Percentiles rank a stretch among this genome's conserved stretches.
Conservation (phyloP, 306 rosid species). For the Cyamopsis tetragonoloba region DNA sequence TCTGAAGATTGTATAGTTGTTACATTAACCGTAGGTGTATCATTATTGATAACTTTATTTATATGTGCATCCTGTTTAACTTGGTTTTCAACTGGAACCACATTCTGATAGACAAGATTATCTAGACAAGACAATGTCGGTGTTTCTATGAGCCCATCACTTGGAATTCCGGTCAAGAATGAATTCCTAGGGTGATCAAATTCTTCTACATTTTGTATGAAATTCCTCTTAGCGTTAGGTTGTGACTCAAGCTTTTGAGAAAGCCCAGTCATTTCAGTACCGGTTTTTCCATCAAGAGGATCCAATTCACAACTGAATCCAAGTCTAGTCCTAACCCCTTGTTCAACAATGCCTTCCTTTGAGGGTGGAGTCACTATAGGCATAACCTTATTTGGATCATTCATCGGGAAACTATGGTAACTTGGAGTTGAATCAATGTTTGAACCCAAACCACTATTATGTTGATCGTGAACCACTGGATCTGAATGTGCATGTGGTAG, state of each 20-base stretch:
- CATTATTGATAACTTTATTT: conserved; percentile 31
- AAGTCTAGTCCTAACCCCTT: conserved; percentile 40
- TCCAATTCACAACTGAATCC: conserved; percentile 43
- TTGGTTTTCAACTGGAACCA: conserved; percentile 36
- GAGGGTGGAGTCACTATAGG: conserved; percentile 32
- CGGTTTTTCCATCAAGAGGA: conserved; percentile 38
- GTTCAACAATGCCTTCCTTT: conserved; percentile 49
- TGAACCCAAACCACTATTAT: conserved; percentile 29
- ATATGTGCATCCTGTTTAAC: conserved; percentile 32
- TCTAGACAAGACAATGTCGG: conserved; percentile 36
- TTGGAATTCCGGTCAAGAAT: conserved; percentile 34
- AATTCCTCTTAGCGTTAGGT: conserved; percentile 38
- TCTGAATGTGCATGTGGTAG: conserved; percentile 90
- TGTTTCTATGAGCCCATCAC: conserved; percentile 33
- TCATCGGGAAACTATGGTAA: conserved; percentile 45
- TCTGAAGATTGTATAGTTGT: conserved; percentile 41
- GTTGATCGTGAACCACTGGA: conserved; percentile 55
- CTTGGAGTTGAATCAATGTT: conserved; percentile 45
- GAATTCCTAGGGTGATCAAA: conserved; percentile 34
- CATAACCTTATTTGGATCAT: conserved; percentile 44
- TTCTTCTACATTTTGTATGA: conserved; percentile 34
- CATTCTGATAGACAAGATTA: conserved; percentile 36
- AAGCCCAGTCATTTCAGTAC: conserved; percentile 29
- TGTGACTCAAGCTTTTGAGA: conserved; percentile 36
- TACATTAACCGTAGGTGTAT: conserved; percentile 34